These are phyloP conservation scores for Linderniella brevidens DNA, from an alignment of 257 asterid species.

Conservation along the genomic window DNA sequence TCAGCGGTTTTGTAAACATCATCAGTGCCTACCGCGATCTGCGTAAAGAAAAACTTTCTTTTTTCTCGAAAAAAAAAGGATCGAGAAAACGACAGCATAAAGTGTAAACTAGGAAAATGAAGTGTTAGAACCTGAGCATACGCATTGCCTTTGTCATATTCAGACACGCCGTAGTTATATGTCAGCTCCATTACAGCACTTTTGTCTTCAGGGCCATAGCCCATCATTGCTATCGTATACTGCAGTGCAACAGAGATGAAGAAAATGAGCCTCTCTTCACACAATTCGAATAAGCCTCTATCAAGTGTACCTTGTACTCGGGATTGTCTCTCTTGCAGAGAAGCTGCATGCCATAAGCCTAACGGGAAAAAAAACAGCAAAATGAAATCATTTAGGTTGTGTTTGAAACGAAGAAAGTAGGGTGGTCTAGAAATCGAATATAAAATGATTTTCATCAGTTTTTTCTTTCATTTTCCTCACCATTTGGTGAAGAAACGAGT, in stretches of 20 bases:
- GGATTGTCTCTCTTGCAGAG: conserved; percentile 90
- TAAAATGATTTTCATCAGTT: no score
- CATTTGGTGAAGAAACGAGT: no score
- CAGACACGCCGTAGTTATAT: conserved; percentile 46
- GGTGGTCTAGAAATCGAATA: no score
- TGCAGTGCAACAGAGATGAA: conserved; percentile 5
- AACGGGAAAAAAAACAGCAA: neutral
- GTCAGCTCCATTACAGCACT: conserved; percentile 57
- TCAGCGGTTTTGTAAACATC: conserved; percentile 91
- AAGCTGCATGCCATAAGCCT: conserved; percentile 98
- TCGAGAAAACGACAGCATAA: neutral
- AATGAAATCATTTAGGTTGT: no score
- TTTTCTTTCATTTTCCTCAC: no score
- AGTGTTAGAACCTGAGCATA: conserved; percentile 42
- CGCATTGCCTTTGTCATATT: conserved; percentile 69
- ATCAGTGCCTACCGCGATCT: conserved; percentile 92
- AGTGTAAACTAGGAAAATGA: no score
- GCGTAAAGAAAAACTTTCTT: conserved; percentile 9
- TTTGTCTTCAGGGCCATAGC: conserved; percentile 71
- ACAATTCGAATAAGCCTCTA: no score
- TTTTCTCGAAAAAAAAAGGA: conserved; percentile 3
- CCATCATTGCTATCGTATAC: conserved; percentile 57
- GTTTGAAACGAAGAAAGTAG: no score
- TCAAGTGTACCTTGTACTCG: conserved; percentile 60
- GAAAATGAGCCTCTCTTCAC: no score